Conservation (phyloP, 306 rosid genomes). For the Acacia melanoxylon region DNA sequence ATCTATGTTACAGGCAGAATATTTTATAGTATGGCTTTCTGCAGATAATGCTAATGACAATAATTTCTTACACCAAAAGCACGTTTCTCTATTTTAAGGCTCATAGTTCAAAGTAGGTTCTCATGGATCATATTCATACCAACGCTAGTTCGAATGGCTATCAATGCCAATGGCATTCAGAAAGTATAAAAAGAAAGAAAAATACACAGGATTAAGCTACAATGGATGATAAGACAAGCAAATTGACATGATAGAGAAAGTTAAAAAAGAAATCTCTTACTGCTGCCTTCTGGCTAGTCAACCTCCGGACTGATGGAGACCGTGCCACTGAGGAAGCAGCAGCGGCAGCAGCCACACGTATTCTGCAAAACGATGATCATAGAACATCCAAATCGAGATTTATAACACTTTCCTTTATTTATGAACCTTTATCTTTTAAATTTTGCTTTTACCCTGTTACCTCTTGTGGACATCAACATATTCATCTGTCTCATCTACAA, state of each 20-base stretch:
- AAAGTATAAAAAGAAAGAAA: background rate
- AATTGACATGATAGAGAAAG: background rate
- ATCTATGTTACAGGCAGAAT: background rate
- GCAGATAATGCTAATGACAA: background rate
- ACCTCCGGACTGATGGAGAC: conserved; percentile 79
- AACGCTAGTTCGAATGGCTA: background rate
- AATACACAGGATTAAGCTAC: background rate
- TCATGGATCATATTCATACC: background rate
- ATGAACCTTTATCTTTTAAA: conserved; percentile 10
- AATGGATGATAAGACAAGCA: background rate
- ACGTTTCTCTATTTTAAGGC: background rate
- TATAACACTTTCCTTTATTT: conserved; percentile 5
- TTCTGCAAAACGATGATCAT: conserved; percentile 54
- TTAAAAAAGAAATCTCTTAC: conserved; percentile 38
- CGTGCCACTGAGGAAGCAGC: conserved; percentile 94
- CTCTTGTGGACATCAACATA: conserved; percentile 97
- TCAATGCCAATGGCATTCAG: background rate
- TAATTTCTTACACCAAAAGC: background rate
- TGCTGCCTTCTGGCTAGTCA: conserved; percentile 58
- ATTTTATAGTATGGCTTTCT: background rate
- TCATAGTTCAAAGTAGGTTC: background rate
- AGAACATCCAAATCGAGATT: conserved; percentile 20
- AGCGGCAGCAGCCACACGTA: conserved; percentile 96
- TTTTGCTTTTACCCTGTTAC: conserved; percentile 35
- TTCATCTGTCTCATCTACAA: conserved; percentile 96